Conservation (phyloP, 2,329 filamentous ascomycete species). For the Aspergillus costaricaensis region DNA sequence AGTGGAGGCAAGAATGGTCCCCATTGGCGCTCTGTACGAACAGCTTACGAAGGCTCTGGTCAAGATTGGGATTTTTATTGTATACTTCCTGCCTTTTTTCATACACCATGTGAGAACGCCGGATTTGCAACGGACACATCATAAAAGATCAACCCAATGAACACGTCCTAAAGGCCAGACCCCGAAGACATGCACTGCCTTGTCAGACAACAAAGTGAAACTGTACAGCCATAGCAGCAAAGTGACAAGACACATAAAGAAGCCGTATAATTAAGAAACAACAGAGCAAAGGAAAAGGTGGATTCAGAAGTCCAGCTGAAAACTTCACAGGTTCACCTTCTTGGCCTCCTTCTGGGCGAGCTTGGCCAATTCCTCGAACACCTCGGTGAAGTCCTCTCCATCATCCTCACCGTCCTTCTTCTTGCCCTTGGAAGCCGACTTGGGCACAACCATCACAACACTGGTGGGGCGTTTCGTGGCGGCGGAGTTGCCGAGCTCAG, state of each 20-base stretch:
- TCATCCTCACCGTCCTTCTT: constrained; percentile 52
- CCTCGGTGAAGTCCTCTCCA: constrained; percentile 53
- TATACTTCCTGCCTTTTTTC: constrained; percentile 40
- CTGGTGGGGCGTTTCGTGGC: constrained; percentile 95
- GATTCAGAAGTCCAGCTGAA: constrained; percentile 16
- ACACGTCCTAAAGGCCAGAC: constrained; percentile 39
- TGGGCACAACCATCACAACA: constrained; percentile 78
- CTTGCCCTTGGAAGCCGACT: constrained; percentile 54
- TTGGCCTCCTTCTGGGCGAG: constrained; percentile 60
- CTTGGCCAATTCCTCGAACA: constrained; percentile 60
- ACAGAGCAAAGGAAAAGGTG: constrained; percentile 24
- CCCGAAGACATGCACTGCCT: constrained; percentile 42
- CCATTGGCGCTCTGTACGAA: neutral
- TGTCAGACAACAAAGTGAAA: constrained; percentile 39
- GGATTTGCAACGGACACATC: constrained; percentile 40
- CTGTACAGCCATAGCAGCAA: constrained; percentile 40
- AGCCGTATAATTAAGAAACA: constrained; percentile 31
- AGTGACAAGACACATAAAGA: constrained; percentile 22
- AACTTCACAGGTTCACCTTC: constrained; percentile 54
- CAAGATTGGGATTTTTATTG: constrained; percentile 20
- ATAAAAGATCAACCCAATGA: constrained; percentile 35
- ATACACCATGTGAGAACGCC: constrained; percentile 45
- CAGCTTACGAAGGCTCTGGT: neutral
- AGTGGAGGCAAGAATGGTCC: neutral
- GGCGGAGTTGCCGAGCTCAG: constrained; percentile 89